Conservation (phyloP, 2,329 filamentous ascomycete genomes). For the Aspergillus pseudonomiae region DNA sequence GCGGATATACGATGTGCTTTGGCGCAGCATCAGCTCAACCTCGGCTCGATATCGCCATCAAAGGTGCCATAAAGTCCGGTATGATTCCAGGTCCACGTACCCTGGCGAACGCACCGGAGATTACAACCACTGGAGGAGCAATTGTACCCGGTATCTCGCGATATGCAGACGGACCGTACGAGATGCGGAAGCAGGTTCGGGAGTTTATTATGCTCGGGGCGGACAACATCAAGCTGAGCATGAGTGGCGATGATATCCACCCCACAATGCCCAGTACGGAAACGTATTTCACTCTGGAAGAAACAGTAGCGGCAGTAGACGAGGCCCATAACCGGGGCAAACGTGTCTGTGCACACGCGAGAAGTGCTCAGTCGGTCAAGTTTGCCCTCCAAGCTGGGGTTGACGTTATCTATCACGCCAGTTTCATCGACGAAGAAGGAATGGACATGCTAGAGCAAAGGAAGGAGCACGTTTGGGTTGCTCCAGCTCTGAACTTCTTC, state of each 20-base stretch:
- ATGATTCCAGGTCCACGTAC: not conserved
- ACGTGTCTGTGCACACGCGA: not conserved
- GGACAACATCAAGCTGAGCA: not conserved
- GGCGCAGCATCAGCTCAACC: slow-evolving; percentile 14
- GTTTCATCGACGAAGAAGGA: not conserved
- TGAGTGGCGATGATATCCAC: not conserved
- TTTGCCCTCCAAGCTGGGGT: not conserved
- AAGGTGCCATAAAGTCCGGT: slow-evolving; percentile 1
- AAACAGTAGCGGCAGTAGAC: not conserved
- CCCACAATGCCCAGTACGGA: not conserved
- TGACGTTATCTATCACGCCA: not conserved
- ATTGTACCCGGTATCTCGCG: not conserved
- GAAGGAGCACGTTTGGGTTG: not conserved
- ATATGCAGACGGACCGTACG: not conserved
- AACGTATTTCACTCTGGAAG: not conserved
- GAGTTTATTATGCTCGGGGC: not conserved
- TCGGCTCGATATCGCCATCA: slow-evolving; percentile 12
- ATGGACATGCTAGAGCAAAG: not conserved
- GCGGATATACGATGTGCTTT: slow-evolving; percentile 19
- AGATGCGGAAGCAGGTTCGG: not conserved
- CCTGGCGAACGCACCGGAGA: not conserved
- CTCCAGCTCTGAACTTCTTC: not conserved
- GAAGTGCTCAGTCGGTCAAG: not conserved
- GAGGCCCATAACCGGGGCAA: not conserved
- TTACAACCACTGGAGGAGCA: not conserved